Evolutionary conservation across 139 green algal species (phyloP).

Genomic region (Chlamydomonas incerta): DNA sequence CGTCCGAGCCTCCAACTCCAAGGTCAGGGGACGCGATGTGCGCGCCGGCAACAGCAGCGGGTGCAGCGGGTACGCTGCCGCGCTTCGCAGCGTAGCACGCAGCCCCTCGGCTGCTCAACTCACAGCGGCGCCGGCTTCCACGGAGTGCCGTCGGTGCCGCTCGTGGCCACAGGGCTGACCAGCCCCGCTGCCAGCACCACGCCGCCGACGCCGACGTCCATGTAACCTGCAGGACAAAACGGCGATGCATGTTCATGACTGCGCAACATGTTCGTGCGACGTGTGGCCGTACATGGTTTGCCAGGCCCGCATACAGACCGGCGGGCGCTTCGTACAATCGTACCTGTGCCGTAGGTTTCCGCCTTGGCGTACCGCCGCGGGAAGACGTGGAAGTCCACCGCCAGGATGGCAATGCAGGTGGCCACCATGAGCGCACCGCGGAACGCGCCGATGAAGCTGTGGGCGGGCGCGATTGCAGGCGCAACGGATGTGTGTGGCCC

Average conservation of each 20-base stretch:
- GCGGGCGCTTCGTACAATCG: no score
- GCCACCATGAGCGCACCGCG: constrained; percentile 77
- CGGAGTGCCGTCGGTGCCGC: neutral
- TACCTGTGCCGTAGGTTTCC: constrained; percentile 77
- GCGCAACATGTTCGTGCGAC: no score
- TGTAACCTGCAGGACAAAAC: constrained; percentile 58
- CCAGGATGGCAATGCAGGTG: constrained; percentile 89
- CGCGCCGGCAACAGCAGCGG: no score
- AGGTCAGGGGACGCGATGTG: no score
- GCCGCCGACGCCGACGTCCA: constrained; percentile 91
- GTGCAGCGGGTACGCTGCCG: no score
- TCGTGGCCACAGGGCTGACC: constrained; percentile 30
- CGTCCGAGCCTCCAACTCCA: no score
- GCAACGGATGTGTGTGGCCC: neutral
- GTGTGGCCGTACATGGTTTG: no score
- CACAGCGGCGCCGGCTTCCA: neutral
- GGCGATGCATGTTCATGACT: no score
- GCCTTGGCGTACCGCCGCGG: constrained; percentile 84
- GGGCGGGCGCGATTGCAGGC: neutral
- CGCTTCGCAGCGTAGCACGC: no score
- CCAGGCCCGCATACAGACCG: no score
- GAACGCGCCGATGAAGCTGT: constrained; percentile 72
- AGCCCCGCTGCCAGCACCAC: constrained; percentile 82
- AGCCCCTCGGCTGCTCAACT: no score
- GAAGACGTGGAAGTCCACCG: constrained; percentile 91